Percentiles rank a stretch among this genome's conserved stretches.
Conservation (phyloP, 345 rosid genomes). For the Gossypium ekmanianum region DNA sequence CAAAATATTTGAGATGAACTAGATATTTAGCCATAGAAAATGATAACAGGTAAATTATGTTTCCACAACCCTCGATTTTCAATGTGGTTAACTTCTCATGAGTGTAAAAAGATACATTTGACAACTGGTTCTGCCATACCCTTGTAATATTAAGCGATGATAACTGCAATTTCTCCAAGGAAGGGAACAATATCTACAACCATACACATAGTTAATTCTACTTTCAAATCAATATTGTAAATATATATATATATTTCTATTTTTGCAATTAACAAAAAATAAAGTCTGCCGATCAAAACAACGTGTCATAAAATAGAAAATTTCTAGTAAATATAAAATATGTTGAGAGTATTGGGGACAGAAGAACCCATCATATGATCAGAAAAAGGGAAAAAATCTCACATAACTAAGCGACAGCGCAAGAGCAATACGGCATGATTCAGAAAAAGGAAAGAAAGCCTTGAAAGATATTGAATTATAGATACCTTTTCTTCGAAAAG, state of each 20-base stretch:
- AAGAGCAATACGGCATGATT: too few relatives aligned
- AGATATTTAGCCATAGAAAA: neutral
- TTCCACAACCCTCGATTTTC: neutral
- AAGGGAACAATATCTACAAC: neutral
- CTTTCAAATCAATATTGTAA: neutral
- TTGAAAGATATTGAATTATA: neutral
- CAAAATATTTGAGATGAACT: neutral
- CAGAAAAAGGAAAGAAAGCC: neutral
- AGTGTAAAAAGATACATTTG: neutral
- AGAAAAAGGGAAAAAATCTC: too few relatives aligned
- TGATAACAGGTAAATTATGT: neutral
- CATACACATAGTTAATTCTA: neutral
- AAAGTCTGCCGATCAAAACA: too few relatives aligned
- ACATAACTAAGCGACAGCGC: too few relatives aligned
- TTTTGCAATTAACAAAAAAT: too few relatives aligned
- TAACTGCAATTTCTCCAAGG: neutral
- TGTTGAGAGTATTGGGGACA: too few relatives aligned
- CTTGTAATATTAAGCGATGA: neutral
- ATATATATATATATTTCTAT: neutral
- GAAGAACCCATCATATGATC: too few relatives aligned
- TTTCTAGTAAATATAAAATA: too few relatives aligned
- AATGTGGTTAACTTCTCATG: neutral
- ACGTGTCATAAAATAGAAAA: too few relatives aligned
- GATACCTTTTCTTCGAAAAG: constrained; percentile 1
- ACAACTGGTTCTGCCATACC: neutral